Percentiles rank a stretch among this genome's conserved stretches.
phyloP scores from a whole-genome alignment of 805 yeast species.

The Schwanniomyces vanrijiae region DNA sequence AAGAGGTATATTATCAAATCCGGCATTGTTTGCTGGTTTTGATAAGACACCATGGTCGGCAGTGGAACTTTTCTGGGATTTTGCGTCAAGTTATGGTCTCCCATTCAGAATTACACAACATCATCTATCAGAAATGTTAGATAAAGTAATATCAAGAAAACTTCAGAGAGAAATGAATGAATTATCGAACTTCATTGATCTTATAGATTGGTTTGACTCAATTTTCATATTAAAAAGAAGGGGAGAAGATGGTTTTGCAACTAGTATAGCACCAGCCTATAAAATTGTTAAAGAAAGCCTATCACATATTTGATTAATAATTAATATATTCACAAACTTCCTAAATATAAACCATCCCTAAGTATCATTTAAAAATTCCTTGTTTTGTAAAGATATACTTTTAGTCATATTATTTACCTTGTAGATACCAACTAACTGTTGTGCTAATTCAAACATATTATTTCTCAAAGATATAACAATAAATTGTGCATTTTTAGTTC shows the following conservation, averaged over 20 bases:
- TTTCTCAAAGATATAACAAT: conserved; percentile 92
- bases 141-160: conserved; percentile 40
- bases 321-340: not conserved
- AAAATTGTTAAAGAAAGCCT: conserved; percentile 6
- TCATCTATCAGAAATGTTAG: conserved; percentile 86
- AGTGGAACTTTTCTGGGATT: conserved; percentile 79
- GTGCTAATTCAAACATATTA: conserved; percentile 96
- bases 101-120: conserved; percentile 86
- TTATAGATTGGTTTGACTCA: conserved; percentile 81
- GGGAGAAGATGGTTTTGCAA: conserved; percentile 71
- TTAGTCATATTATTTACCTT: conserved; percentile 88
- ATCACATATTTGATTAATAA: conserved; percentile 10
- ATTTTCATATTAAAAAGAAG: conserved; percentile 65
- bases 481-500: conserved; percentile 95
- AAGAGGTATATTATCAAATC: conserved; percentile 82
- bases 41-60: conserved; percentile 86
- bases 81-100: conserved; percentile 74
- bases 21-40: conserved; percentile 81
- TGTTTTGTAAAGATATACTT: conserved; percentile 75
- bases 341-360: not conserved
- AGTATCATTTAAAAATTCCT: conserved; percentile 37
- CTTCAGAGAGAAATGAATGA: conserved; percentile 59
- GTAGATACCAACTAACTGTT: conserved; percentile 92
- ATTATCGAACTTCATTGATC: conserved; percentile 53
- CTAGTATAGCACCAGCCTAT: conserved; percentile 37